These are phyloP conservation scores for Pyrenochaeta sp. DNA, from an alignment of 2,329 filamentous ascomycete genomes.

Conservation along the genomic window DNA sequence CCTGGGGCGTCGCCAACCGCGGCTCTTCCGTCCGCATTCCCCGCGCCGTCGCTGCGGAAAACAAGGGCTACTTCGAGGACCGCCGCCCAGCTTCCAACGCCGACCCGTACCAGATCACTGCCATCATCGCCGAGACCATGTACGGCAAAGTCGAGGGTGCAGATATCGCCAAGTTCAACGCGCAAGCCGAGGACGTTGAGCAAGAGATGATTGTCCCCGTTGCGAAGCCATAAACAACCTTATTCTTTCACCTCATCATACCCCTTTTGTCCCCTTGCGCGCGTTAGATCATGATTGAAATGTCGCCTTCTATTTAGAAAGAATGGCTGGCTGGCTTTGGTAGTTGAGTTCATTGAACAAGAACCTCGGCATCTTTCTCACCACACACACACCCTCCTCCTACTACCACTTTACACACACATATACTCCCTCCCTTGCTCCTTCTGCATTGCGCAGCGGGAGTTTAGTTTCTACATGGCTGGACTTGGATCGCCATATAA, in stretches of 20 bases:
- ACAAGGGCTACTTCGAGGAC: constrained; percentile 92
- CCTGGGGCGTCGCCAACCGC: constrained; percentile 94
- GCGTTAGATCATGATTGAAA: constrained; percentile 1
- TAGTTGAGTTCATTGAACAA: neutral
- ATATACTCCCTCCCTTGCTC: neutral
- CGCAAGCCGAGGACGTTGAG: constrained; percentile 44
- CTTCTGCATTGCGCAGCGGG: no score
- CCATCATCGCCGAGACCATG: constrained; percentile 78
- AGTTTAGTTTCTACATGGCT: neutral
- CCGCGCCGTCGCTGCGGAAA: constrained; percentile 82
- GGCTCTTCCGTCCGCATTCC: constrained; percentile 94
- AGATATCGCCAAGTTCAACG: constrained; percentile 54
- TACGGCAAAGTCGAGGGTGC: constrained; percentile 60
- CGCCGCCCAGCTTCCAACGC: constrained; percentile 77
- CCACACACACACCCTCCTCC: neutral
- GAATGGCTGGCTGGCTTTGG: neutral
- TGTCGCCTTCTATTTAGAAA: neutral
- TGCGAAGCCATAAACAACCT: constrained; percentile 34
- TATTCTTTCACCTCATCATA: constrained; percentile 13
- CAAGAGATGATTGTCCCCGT: constrained; percentile 45
- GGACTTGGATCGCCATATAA: neutral
- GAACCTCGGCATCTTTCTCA: neutral
- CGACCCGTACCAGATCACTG: constrained; percentile 85
- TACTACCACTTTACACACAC: neutral
- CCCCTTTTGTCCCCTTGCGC: constrained; percentile 10